Percentiles rank a stretch among this genome's conserved stretches.
Evolutionary conservation across 441 rosid species (phyloP).

Genomic region (Macaranga tanarius): DNA sequence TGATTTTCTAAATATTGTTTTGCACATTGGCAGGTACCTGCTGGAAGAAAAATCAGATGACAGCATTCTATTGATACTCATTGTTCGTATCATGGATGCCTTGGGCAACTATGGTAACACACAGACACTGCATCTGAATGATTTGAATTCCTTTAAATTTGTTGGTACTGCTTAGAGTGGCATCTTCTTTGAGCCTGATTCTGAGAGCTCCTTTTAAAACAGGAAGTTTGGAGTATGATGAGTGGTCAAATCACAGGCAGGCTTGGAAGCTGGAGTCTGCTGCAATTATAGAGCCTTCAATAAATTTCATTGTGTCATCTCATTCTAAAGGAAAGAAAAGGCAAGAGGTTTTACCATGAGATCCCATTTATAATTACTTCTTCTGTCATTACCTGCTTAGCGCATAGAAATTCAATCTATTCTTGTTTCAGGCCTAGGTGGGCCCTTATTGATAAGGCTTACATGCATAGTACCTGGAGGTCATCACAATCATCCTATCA

Average conservation of each 20-base stretch:
- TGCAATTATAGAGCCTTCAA: conserved; percentile 94
- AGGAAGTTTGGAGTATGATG: conserved; percentile 98
- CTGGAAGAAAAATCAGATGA: conserved; percentile 97
- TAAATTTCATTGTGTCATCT: conserved; percentile 81
- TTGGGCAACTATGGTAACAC: conserved; percentile 90
- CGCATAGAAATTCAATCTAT: conserved; percentile 19
- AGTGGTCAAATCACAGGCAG: conserved; percentile 98
- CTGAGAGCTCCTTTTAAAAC: conserved; percentile 26
- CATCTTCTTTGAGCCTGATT: conserved; percentile 18
- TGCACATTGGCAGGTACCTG: conserved; percentile 61
- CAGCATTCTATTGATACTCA: conserved; percentile 88
- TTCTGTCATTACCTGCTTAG: conserved; percentile 15
- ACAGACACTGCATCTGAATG: conserved; percentile 26
- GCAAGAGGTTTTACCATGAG: conserved; percentile 35
- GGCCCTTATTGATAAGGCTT: conserved; percentile 97
- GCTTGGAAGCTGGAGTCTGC: conserved; percentile 99
- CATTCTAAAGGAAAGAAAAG: conserved; percentile 95
- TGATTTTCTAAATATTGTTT: conserved; percentile 30
- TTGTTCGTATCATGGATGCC: conserved; percentile 96
- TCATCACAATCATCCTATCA: conserved; percentile 97
- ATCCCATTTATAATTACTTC: conserved; percentile 17
- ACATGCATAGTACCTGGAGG: conserved; percentile 98
- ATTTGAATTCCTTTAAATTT: conserved; percentile 21
- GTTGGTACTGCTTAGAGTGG: not conserved
- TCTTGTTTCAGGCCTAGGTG: conserved; percentile 80